A percentile compares a stretch with the other conserved stretches of the same genome.
These are phyloP conservation scores for Thraustochytrium sp. DNA, from an alignment of 352 stramenopile species.

Conservation along the genomic window DNA sequence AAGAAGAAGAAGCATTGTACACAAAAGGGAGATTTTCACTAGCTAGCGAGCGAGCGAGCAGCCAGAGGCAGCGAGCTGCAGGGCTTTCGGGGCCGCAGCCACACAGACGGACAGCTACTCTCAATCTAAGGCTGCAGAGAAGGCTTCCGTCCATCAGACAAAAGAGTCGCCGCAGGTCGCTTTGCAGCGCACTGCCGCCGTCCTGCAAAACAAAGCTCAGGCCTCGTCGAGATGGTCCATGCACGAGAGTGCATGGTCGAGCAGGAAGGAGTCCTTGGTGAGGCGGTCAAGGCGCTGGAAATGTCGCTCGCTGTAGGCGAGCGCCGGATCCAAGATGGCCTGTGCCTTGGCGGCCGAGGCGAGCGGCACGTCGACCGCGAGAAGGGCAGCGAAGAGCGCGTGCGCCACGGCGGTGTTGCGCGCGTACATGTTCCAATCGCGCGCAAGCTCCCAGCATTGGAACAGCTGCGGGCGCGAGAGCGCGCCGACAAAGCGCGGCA, in stretches of 20 bases:
- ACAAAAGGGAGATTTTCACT: neutral
- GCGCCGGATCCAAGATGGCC: slow-evolving; percentile 65
- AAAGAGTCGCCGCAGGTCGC: neutral
- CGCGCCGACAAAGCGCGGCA: slow-evolving; percentile 57
- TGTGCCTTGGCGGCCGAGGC: slow-evolving; percentile 62
- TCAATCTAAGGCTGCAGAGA: neutral
- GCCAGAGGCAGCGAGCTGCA: too few species aligned
- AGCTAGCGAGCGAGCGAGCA: too few species aligned
- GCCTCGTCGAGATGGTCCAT: slow-evolving; percentile 15
- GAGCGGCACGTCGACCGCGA: slow-evolving; percentile 62
- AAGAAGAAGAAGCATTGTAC: neutral
- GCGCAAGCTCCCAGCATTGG: slow-evolving; percentile 67
- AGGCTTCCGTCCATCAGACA: neutral
- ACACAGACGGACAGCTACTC: neutral
- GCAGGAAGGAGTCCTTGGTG: slow-evolving; percentile 76
- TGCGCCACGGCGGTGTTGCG: slow-evolving; percentile 67
- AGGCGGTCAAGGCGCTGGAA: slow-evolving; percentile 76
- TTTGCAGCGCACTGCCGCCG: neutral
- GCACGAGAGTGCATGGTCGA: slow-evolving; percentile 58
- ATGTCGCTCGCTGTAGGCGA: slow-evolving; percentile 76
- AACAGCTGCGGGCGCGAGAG: slow-evolving; percentile 64
- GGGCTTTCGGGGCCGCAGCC: too few species aligned
- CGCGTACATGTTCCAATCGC: slow-evolving; percentile 79
- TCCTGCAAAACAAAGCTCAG: neutral
- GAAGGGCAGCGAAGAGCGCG: slow-evolving; percentile 64